Conservation (phyloP, 257 asterid genomes). For the Verbena officinalis region DNA sequence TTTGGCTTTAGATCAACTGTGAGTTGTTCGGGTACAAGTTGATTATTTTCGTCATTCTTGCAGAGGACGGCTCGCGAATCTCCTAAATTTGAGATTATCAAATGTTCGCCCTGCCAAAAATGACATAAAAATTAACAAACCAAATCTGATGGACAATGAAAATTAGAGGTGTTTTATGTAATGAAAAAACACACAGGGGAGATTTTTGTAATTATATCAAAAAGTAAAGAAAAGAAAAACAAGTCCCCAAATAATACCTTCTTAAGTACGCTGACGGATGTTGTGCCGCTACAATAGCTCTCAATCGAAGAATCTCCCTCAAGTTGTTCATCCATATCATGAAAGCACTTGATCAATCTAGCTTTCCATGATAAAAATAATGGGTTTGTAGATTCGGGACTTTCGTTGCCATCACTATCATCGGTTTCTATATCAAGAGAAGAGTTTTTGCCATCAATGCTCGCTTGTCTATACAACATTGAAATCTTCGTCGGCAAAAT, state of each 20-base stretch:
- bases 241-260: too few species aligned
- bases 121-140: not conserved
- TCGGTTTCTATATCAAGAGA: constrained; percentile 25
- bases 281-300: constrained; percentile 83
- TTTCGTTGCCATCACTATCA: not conserved
- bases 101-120: constrained; percentile 64
- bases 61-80: constrained; percentile 86
- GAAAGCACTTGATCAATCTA: constrained; percentile 50
- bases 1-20: constrained; percentile 91
- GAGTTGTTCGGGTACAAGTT: constrained; percentile 65
- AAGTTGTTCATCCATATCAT: constrained; percentile 69
- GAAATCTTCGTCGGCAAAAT: constrained; percentile 73
- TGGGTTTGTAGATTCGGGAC: constrained; percentile 37
- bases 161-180: too few species aligned
- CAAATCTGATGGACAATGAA: too few species aligned
- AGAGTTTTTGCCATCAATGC: constrained; percentile 31
- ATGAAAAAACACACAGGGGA: too few species aligned
- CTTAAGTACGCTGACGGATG: constrained; percentile 71
- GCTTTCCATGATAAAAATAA: constrained; percentile 63
- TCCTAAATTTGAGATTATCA: constrained; percentile 74
- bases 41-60: constrained; percentile 52
- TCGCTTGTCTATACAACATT: constrained; percentile 28
- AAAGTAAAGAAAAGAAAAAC: too few species aligned
- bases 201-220: too few species aligned
- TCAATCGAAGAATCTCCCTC: constrained; percentile 55